Base-by-base conservation (phyloP, 2,329 filamentous ascomycete genomes). In the Penicillium corylophilum region DNA sequence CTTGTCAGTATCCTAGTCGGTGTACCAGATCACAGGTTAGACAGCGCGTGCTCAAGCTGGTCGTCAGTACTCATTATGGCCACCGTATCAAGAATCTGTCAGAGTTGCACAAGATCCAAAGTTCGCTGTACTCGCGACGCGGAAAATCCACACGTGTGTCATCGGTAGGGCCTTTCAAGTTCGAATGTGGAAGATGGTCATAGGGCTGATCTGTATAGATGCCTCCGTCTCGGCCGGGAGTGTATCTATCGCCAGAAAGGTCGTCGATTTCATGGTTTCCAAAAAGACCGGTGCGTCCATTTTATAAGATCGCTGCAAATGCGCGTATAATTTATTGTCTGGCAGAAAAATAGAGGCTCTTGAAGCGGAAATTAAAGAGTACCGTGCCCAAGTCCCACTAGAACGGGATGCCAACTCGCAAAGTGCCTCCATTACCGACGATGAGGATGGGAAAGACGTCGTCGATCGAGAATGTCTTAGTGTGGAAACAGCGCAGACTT, bases 241-340 rank as follows among this genome's bases (percentile, higher is more conserved):
- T 26, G 24, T 50, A 53, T 67, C 2, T 71, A 69, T 46, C 68
- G 72, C 5, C 65, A 70, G 35, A 66, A 69, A 9, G 63, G 66
- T 38, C 65, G 71, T 46, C 66, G 70, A 22, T 68, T 61, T 26
- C 44, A 73, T 53, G 71, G 68, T 22, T 68, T 65, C 28, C 61
- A 68, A 35, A 73, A 71, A 50, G 72, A 73, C 50, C 63, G 65
- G 65, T 68, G 53, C 44, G 55, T 46, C 12, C n/a, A 24, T 26
- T 26, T 26, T 26, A 26, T 26, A 26, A 26, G 24, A 26, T 26
- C 5, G 5, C 24, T 26, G 24, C 24, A 26, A 26, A 26, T 26
- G 24, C 24, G 24, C 5, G n/a, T 18, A 8, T 40, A n/a, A 22
- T 28, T 36, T 3, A 42, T 16, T 6, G 24, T 18, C 16, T 5